Evolutionary conservation across 2,329 filamentous ascomycete genomes (phyloP).

Genomic region (Elsinoe australis): DNA sequence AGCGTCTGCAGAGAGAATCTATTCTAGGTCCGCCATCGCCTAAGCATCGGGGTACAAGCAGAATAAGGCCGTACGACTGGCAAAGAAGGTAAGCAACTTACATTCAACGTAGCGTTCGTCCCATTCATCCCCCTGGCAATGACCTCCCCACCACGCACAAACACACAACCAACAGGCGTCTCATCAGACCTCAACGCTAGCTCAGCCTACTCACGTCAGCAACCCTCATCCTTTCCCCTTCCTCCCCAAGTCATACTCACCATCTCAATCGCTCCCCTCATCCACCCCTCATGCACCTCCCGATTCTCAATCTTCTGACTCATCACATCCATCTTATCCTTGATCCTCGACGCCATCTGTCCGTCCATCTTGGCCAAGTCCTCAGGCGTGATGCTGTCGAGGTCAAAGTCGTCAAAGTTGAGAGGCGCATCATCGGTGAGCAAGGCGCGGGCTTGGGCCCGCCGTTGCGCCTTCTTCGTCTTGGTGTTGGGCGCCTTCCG

Average conservation of each 20-base stretch:
- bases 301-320: constrained; percentile 29
- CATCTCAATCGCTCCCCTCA: constrained; percentile 81
- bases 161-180: constrained; percentile 92
- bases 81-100: constrained; percentile 28
- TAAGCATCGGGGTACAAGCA: neutral
- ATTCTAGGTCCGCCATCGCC: too few relatives aligned
- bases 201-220: constrained; percentile 55
- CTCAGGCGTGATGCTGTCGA: constrained; percentile 1
- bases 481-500: neutral
- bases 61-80: neutral
- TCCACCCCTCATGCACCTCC: constrained; percentile 56
- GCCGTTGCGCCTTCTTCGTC: neutral
- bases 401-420: neutral
- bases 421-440: neutral
- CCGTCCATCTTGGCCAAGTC: constrained; percentile 10
- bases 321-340: constrained; percentile 19
- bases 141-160: constrained; percentile 70
- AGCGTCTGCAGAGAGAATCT: neutral
- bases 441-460: neutral
- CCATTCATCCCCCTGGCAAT: constrained; percentile 94
- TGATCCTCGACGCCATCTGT: neutral
- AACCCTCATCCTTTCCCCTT: neutral
- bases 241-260: constrained; percentile 39
- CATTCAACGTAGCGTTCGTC: constrained; percentile 76
- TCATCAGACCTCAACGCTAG: constrained; percentile 79